phyloP scores from a whole-genome alignment of 345 rosid species.

The Hibiscus syriacus region DNA sequence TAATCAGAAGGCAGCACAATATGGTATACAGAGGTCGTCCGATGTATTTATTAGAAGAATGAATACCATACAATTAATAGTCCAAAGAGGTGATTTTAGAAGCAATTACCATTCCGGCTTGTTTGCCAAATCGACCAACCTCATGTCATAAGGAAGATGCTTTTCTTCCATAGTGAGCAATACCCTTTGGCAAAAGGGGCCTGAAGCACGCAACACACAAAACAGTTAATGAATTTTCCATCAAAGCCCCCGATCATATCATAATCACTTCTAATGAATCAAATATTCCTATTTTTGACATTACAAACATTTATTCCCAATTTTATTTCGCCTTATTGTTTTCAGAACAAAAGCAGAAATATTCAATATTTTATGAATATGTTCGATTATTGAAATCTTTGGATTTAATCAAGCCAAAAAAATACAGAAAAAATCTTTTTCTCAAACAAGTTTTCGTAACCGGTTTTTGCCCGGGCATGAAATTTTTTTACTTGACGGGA shows the following conservation, averaged over 20 bases:
- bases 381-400: not conserved
- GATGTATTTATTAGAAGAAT: not conserved
- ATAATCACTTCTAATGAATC: not conserved
- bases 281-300: not conserved
- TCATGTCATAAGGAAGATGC: constrained; percentile 75
- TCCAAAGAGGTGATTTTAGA: not conserved
- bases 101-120: constrained; percentile 75
- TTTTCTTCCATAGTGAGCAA: constrained; percentile 85
- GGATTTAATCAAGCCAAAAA: not conserved
- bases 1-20: not conserved
- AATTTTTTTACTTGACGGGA: no score
- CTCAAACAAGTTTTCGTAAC: no score
- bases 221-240: not conserved
- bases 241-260: not conserved
- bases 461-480: no score
- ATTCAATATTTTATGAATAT: not conserved
- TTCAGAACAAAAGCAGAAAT: not conserved
- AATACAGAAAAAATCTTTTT: not conserved
- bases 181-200: constrained; percentile 90
- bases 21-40: not conserved
- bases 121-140: constrained; percentile 70
- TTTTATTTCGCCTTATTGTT: not conserved
- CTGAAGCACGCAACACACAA: constrained; percentile 25
- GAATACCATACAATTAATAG: not conserved
- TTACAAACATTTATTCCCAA: not conserved